Evolutionary conservation across 2,329 filamentous ascomycete genomes (phyloP).

Genomic region (Arthrinium puccinioides): DNA sequence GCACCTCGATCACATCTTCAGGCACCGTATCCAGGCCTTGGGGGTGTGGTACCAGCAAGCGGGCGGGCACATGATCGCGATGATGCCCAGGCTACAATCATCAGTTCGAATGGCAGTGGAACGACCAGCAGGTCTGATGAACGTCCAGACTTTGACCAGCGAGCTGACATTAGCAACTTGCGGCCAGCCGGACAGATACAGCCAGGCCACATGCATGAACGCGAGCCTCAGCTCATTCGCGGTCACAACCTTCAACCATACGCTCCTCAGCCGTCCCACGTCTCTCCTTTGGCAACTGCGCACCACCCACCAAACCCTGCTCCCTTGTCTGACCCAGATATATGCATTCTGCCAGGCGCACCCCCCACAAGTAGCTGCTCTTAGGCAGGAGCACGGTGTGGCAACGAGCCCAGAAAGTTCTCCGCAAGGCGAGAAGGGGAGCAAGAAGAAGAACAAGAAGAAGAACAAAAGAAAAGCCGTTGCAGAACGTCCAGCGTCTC

Average conservation of each 20-base stretch:
- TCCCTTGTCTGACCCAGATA: constrained; percentile 21
- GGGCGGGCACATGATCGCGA: constrained; percentile 9
- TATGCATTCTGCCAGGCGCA: constrained; percentile 28
- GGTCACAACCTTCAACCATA: constrained; percentile 67
- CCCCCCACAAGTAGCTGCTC: constrained; percentile 49
- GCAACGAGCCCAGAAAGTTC: constrained; percentile 55
- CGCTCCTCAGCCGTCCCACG: constrained; percentile 69
- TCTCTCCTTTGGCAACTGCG: constrained; percentile 48
- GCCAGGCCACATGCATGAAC: constrained; percentile 31
- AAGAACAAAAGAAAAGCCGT: constrained; percentile 42
- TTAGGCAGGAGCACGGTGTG: constrained; percentile 41
- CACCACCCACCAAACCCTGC: constrained; percentile 25
- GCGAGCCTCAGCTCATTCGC: constrained; percentile 57
- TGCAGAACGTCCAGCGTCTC: constrained; percentile 30
- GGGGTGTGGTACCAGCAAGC: no score
- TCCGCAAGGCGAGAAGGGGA: constrained; percentile 40
- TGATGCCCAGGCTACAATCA: constrained; percentile 18
- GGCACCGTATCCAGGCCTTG: no score
- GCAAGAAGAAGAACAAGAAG: constrained; percentile 42
- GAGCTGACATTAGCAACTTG: constrained; percentile 24
- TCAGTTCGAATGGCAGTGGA: constrained; percentile 30
- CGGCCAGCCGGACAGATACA: constrained; percentile 27
- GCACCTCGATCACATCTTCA: no score
- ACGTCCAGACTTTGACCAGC: constrained; percentile 28
- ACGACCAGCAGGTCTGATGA: constrained; percentile 35